Percentiles rank a stretch among this genome's conserved stretches.
These are phyloP conservation scores for Pythium rhizo-oryzae DNA, from an alignment of 352 stramenopile genomes.

Conservation along the genomic window DNA sequence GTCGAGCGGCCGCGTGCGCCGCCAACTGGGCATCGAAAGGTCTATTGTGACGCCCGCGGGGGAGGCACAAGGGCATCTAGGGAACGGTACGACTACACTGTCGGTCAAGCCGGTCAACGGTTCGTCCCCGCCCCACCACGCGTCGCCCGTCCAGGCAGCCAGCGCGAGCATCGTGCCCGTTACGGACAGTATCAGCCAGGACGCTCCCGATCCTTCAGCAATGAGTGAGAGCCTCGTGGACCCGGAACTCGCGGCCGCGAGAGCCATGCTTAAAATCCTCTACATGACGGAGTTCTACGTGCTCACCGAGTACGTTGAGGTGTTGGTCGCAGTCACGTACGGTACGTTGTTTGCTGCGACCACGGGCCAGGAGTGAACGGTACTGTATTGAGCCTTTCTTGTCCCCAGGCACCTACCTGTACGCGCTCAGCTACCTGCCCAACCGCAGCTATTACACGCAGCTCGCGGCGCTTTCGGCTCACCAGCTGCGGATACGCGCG, in stretches of 20 bases:
- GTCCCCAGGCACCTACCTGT: slow-evolving; percentile 14
- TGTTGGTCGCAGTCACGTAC: slow-evolving; percentile 26
- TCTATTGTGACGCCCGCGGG: neutral
- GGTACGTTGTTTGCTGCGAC: slow-evolving; percentile 10
- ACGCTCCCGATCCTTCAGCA: neutral
- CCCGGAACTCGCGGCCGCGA: neutral
- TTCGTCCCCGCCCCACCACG: neutral
- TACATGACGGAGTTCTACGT: slow-evolving; percentile 28
- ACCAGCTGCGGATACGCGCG: neutral
- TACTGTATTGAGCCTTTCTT: slow-evolving; percentile 10
- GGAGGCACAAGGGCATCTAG: no score
- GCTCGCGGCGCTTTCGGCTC: neutral
- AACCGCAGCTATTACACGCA: slow-evolving; percentile 17
- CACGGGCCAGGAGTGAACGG: neutral
- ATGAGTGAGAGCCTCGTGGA: neutral
- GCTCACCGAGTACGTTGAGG: slow-evolving; percentile 25
- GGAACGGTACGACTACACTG: no score
- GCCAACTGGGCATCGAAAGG: neutral
- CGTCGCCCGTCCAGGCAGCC: neutral
- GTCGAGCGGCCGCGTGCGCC: neutral
- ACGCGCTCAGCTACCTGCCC: neutral
- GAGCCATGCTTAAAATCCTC: slow-evolving; percentile 6
- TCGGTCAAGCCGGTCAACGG: neutral
- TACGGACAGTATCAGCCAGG: neutral
- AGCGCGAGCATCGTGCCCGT: neutral